Conservation (phyloP, 345 rosid species). For the Camelina laxa region DNA sequence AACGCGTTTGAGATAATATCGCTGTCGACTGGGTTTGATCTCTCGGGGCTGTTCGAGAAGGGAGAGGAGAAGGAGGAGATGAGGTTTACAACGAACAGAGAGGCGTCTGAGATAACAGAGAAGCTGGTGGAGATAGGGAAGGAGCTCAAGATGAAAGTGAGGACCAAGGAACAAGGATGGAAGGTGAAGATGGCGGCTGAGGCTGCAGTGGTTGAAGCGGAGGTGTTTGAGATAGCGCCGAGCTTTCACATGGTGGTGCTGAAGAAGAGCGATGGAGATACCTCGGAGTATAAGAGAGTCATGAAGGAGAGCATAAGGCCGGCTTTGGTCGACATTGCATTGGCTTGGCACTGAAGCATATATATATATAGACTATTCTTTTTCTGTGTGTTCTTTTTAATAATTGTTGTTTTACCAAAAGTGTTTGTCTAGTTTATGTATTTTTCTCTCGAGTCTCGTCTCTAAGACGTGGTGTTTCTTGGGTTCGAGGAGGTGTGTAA, state of each 20-base stretch:
- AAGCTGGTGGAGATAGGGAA: slow-evolving; percentile 72
- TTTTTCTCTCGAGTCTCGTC: slow-evolving; percentile 1
- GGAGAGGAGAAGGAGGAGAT: slow-evolving; percentile 65
- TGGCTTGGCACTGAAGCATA: slow-evolving; percentile 85
- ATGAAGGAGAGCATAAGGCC: slow-evolving; percentile 77
- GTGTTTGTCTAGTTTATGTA: slow-evolving; percentile 6
- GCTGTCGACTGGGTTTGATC: slow-evolving; percentile 74
- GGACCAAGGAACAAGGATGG: slow-evolving; percentile 65
- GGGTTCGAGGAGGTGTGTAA: not conserved
- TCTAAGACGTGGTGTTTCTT: slow-evolving; percentile 1
- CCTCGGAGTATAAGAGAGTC: slow-evolving; percentile 70
- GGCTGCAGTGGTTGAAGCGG: slow-evolving; percentile 66
- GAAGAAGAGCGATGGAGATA: slow-evolving; percentile 81
- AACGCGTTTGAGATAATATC: slow-evolving; percentile 91
- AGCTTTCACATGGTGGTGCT: slow-evolving; percentile 76
- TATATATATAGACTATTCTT: too few relatives aligned
- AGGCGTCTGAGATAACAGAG: slow-evolving; percentile 60
- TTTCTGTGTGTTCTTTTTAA: not conserved
- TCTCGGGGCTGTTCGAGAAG: slow-evolving; percentile 76
- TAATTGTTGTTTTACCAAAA: not conserved
- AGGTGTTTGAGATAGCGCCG: slow-evolving; percentile 84
- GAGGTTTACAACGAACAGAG: slow-evolving; percentile 67
- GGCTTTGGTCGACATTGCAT: slow-evolving; percentile 73
- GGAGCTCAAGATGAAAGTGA: slow-evolving; percentile 65
- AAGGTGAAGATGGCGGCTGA: slow-evolving; percentile 70